A percentile compares a stretch with the other conserved stretches of the same genome.
Conservation (phyloP, 75 land plant species). For the Pinus taeda region DNA sequence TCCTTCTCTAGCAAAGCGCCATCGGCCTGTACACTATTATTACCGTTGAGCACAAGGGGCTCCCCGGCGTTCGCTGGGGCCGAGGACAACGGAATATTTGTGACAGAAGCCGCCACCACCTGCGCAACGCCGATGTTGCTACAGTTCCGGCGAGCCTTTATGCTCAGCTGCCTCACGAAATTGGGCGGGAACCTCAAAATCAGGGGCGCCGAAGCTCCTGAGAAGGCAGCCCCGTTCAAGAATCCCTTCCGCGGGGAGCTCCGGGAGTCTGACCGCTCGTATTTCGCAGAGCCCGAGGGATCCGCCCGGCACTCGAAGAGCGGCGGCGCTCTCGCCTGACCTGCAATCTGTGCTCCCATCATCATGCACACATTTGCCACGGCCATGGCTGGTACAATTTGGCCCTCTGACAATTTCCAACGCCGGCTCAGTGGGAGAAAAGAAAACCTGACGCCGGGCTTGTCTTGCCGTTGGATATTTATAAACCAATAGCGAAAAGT, state of each 20-base stretch:
- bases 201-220: constrained; percentile 25
- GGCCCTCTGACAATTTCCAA: not conserved
- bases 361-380: not conserved
- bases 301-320: constrained; percentile 6
- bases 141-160: constrained; percentile 92
- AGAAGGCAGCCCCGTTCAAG: not conserved
- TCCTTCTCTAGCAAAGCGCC: constrained; percentile 10
- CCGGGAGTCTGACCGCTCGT: not conserved
- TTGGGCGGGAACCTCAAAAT: constrained; percentile 92
- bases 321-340: not conserved
- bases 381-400: not conserved
- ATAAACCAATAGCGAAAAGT: too few species aligned
- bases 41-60: constrained; percentile 1
- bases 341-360: not conserved
- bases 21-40: constrained; percentile 20
- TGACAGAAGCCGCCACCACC: constrained; percentile 91
- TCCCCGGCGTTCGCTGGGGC: constrained; percentile 8
- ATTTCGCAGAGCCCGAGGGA: constrained; percentile 3
- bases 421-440: not conserved
- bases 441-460: too few species aligned
- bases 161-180: constrained; percentile 94
- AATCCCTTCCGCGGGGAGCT: not conserved
- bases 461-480: too few species aligned
- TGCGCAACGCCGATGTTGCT: constrained; percentile 99
- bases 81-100: constrained; percentile 28